phyloP scores from a whole-genome alignment of 331 rosid genomes.

The Pyrus hybrid region DNA sequence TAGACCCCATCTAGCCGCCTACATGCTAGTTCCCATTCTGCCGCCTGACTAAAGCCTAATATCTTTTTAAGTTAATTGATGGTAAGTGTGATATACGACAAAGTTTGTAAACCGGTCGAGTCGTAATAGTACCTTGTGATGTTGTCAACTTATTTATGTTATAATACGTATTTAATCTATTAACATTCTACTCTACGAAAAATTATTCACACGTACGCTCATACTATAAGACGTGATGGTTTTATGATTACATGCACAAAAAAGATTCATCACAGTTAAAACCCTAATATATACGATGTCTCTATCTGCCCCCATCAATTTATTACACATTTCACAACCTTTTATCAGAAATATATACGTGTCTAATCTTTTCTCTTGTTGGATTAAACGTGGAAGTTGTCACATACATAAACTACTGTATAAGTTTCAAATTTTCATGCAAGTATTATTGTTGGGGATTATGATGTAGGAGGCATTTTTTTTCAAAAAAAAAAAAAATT shows the following conservation, averaged over 20 bases:
- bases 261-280: not conserved
- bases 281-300: not conserved
- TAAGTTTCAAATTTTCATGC: not conserved
- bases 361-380: not conserved
- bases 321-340: not conserved
- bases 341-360: not conserved
- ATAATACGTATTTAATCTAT: too few species aligned
- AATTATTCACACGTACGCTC: not conserved
- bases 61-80: too few species aligned
- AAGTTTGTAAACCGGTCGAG: too few species aligned
- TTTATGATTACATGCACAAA: too few species aligned
- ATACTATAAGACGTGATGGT: not conserved
- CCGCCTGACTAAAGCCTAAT: too few species aligned
- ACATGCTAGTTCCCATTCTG: too few species aligned
- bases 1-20: too few species aligned
- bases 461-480: not conserved
- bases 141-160: not conserved
- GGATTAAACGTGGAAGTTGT: not conserved
- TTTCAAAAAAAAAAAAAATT: too few species aligned
- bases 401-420: not conserved
- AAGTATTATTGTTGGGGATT: not conserved
- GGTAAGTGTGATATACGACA: not conserved
- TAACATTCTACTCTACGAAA: too few species aligned
- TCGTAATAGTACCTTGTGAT: not conserved
- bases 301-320: not conserved